phyloP scores from a whole-genome alignment of 495 filamentous ascomycete genomes.

The Talaromyces adpressus region DNA sequence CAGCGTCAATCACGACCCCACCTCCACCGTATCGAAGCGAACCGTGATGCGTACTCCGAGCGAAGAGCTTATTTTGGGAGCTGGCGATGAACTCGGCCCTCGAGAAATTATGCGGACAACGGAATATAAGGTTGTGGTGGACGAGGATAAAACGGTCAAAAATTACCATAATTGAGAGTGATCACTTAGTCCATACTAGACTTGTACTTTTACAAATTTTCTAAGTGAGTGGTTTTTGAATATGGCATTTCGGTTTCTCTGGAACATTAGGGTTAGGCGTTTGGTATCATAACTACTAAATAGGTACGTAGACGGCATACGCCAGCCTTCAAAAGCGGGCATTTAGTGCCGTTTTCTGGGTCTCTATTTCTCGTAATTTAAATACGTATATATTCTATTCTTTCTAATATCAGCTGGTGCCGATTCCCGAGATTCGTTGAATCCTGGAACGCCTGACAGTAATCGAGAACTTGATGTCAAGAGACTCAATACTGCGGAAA shows the following conservation, averaged over 20 bases:
- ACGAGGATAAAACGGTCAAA: constrained; percentile 10
- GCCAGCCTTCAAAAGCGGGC: neutral
- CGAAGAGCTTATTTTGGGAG: constrained; percentile 38
- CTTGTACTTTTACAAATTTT: neutral
- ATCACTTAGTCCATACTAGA: neutral
- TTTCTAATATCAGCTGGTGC: no score
- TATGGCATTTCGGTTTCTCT: neutral
- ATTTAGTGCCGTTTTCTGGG: neutral
- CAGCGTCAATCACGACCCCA: constrained; percentile 20
- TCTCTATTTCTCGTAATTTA: neutral
- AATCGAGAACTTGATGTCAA: no score
- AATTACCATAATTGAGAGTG: neutral
- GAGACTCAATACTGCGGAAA: neutral
- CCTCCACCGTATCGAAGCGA: constrained; percentile 19
- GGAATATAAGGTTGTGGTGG: constrained; percentile 35
- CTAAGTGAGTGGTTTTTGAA: neutral
- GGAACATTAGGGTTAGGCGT: neutral
- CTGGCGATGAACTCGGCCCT: constrained; percentile 16
- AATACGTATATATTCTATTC: neutral
- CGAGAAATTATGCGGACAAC: constrained; percentile 38
- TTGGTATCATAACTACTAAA: neutral
- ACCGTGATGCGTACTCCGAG: constrained; percentile 25
- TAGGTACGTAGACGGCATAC: neutral
- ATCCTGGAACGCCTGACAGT: neutral
- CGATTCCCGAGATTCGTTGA: neutral